Evolutionary conservation across 1,284 basidiomycete genomes (phyloP).

Genomic region (Malassezia slooffiae): DNA sequence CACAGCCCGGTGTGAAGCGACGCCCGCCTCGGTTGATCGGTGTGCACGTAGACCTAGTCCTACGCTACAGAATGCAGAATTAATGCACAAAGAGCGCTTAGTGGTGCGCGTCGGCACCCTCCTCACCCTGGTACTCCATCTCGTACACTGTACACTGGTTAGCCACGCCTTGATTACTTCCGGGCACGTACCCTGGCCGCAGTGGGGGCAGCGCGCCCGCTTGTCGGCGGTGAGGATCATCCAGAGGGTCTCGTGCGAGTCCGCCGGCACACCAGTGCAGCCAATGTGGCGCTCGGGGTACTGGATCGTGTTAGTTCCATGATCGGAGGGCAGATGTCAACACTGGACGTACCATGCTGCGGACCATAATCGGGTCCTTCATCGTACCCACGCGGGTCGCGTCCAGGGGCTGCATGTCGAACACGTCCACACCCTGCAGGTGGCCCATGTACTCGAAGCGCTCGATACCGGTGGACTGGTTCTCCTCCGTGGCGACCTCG

Average conservation of each 20-base stretch:
- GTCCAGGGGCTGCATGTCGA: conserved; percentile 78
- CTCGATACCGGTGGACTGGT: conserved; percentile 92
- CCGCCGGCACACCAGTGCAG: conserved; percentile 43
- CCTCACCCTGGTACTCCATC: conserved; percentile 30
- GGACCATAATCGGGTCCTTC: conserved; percentile 73
- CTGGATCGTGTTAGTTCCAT: conserved; percentile 11
- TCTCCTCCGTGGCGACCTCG: conserved; percentile 67
- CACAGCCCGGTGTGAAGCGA: too few species aligned
- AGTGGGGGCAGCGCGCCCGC: conserved; percentile 43
- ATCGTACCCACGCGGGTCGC: conserved; percentile 77
- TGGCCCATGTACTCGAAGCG: conserved; percentile 83
- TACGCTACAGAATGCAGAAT: too few species aligned
- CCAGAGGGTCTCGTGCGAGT: conserved; percentile 45
- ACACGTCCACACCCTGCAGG: conserved; percentile 76
- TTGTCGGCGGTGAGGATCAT: conserved; percentile 33
- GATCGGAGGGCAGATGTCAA: not conserved
- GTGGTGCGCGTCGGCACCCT: conserved; percentile 28
- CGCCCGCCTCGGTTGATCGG: too few species aligned
- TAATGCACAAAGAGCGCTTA: too few species aligned
- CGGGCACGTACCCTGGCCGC: conserved; percentile 38
- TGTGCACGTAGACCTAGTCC: too few species aligned
- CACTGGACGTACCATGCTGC: conserved; percentile 63
- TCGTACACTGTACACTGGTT: conserved; percentile 24
- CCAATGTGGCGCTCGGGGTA: conserved; percentile 38
- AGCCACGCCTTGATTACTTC: not conserved